Conservation (phyloP, 116 monocot species). For the Zostera marina region DNA sequence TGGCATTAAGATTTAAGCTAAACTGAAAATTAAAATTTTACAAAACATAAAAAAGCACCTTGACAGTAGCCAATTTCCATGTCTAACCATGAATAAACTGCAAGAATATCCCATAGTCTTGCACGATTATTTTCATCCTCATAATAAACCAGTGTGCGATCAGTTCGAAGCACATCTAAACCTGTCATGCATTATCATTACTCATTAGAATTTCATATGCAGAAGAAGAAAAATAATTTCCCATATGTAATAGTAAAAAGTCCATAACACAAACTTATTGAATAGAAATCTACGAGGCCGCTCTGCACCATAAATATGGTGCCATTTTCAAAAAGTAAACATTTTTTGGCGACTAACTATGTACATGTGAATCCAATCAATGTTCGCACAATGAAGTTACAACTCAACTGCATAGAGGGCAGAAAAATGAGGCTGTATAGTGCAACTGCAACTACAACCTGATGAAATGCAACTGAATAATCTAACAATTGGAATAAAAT, state of each 20-base stretch:
- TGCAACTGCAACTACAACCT: no score
- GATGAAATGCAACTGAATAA: no score
- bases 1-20: background rate
- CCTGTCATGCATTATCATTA: constrained; percentile 18
- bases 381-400: no score
- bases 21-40: background rate
- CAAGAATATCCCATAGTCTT: constrained; percentile 76
- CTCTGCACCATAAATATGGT: no score
- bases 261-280: no score
- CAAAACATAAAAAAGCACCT: constrained; percentile 27
- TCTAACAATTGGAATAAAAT: no score
- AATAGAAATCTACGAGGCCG: no score
- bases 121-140: constrained; percentile 53
- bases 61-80: constrained; percentile 90
- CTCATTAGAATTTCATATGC: background rate
- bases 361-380: no score
- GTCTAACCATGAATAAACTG: constrained; percentile 89
- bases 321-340: no score
- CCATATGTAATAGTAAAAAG: background rate
- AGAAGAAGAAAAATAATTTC: background rate
- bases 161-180: constrained; percentile 80
- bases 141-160: constrained; percentile 68
- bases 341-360: no score
- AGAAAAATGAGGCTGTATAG: no score
- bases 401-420: no score